A percentile compares a stretch with the other conserved stretches of the same genome.
These are phyloP conservation scores for Neopestalotiopsis sp. DNA, from an alignment of 2,329 filamentous ascomycete species.

Conservation along the genomic window DNA sequence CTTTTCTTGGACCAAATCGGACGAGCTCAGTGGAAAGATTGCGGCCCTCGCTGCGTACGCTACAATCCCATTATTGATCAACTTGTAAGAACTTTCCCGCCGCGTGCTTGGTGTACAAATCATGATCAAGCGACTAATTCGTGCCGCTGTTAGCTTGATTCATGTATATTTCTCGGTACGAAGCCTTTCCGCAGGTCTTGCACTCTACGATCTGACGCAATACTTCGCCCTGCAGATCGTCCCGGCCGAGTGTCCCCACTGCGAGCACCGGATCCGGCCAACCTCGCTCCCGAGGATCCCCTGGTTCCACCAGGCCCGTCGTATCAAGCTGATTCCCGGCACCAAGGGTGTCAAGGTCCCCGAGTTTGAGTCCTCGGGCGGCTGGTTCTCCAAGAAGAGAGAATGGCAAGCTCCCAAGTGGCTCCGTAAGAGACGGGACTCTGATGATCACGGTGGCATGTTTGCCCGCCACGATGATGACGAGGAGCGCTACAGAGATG, in stretches of 20 bases:
- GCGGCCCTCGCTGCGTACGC: conserved; percentile 48
- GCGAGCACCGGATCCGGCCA: conserved; percentile 42
- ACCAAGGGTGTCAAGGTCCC: conserved; percentile 31
- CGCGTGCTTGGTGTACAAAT: not conserved
- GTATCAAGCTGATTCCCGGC: conserved; percentile 28
- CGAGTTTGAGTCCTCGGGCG: conserved; percentile 19
- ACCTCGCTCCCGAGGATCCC: conserved; percentile 26
- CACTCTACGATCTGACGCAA: conserved; percentile 42
- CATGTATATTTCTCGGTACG: conserved; percentile 43
- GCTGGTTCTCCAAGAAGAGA: not conserved
- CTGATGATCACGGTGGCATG: conserved; percentile 9
- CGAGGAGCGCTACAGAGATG: conserved; percentile 22
- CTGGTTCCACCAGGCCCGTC: conserved; percentile 25
- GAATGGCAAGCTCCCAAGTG: not conserved
- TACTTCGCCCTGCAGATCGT: conserved; percentile 45
- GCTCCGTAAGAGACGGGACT: not conserved
- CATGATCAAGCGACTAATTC: not conserved
- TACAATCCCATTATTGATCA: conserved; percentile 46
- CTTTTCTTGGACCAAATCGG: conserved; percentile 43
- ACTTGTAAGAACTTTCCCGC: conserved; percentile 38
- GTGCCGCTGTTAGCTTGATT: conserved; percentile 33
- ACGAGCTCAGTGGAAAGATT: conserved; percentile 31
- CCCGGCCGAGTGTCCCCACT: conserved; percentile 46
- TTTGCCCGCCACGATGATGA: conserved; percentile 14
- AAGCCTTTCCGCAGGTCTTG: conserved; percentile 45